Base-by-base conservation (phyloP, 495 filamentous ascomycete species). In the Elaphomyces granulatus region DNA sequence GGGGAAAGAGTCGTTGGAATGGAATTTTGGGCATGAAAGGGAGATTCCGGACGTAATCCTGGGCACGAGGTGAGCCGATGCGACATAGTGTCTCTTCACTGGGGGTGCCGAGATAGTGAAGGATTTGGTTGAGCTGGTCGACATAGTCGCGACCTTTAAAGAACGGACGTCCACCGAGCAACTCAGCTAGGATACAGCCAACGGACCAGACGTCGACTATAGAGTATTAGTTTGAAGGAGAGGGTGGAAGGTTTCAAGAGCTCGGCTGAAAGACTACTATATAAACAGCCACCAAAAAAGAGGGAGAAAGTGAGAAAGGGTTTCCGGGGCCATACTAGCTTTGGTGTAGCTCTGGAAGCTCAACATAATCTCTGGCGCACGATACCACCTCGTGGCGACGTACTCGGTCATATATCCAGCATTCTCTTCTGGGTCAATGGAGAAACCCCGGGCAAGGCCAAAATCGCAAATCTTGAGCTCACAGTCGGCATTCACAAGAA, bases 321-420 rank as follows among this genome's bases (percentile, higher is more conserved):
- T n/a, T n/a, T n/a, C n/a, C n/a, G n/a, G n/a, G n/a, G 7, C 85
- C 85, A 35, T 72, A 93, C 85, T 96, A 42, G 90, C 90, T 81
- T 98, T 96, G 48, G 92, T 98, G 58, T 98, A 98, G 63, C 88
- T 94, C 64, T 95, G 88, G 77, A 98, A 96, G 61, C 87, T 96
- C 56, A 98, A 69, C 90, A 96, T 98, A 54, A 98, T 98, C 58
- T 98, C 90, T 2, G 90, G 90, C 21, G 90, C 90, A 61, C 90
- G 83, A 59, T 96, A 98, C 90, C 90, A 98, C 60, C 90, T 75
- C 34, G 90, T 96, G 35, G 90, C 90, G 32, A 98, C 92, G 50
- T 98, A 98, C 70, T 98, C 90, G 3, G 90, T 98, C 90, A 96
- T 96, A 59, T 94, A 98, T 26, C 90, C 90, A 8, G 88, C 88